phyloP scores from a whole-genome alignment of 2,329 filamentous ascomycete species.

The Alternaria metachromatica region DNA sequence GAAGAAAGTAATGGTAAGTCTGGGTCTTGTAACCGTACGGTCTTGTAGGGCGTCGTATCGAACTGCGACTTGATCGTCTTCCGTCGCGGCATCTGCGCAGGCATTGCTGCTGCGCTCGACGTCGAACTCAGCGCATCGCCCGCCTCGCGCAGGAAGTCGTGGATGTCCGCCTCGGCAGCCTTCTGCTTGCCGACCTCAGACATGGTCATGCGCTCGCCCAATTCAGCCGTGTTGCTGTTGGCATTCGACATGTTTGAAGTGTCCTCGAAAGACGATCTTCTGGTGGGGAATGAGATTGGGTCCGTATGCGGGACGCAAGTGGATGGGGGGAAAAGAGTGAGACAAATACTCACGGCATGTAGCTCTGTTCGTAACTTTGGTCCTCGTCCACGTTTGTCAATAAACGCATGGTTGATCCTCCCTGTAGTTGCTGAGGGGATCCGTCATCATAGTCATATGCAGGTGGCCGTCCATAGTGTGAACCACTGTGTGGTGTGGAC shows the following conservation, averaged over 20 bases:
- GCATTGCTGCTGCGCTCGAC: conserved; percentile 9
- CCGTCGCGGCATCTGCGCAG: conserved; percentile 31
- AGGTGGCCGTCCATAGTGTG: conserved; percentile 52
- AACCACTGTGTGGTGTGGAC: conserved; percentile 41
- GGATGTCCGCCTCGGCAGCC: conserved; percentile 49
- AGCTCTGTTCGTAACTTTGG: conserved; percentile 48
- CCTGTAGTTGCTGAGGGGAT: conserved; percentile 43
- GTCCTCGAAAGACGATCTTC: conserved; percentile 39
- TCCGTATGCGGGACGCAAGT: conserved; percentile 27
- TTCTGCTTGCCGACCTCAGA: conserved; percentile 40
- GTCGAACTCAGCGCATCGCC: conserved; percentile 37
- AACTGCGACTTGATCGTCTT: conserved; percentile 33
- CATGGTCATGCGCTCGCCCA: conserved; percentile 35
- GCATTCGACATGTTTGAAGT: conserved; percentile 44
- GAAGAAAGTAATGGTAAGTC: conserved; percentile 47
- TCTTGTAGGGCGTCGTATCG: conserved; percentile 26
- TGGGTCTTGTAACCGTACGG: conserved; percentile 32
- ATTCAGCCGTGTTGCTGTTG: conserved; percentile 42
- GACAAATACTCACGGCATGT: conserved; percentile 52
- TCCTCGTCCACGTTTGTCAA: conserved; percentile 56
- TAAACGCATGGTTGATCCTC: conserved; percentile 58
- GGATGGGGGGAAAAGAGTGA: conserved; percentile 30
- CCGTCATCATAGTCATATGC: conserved; percentile 54
- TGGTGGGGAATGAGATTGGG: conserved; percentile 29
- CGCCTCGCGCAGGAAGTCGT: conserved; percentile 54